These are phyloP conservation scores for Ilyonectria sp. DNA, from an alignment of 2,329 filamentous ascomycete genomes.

Conservation along the genomic window DNA sequence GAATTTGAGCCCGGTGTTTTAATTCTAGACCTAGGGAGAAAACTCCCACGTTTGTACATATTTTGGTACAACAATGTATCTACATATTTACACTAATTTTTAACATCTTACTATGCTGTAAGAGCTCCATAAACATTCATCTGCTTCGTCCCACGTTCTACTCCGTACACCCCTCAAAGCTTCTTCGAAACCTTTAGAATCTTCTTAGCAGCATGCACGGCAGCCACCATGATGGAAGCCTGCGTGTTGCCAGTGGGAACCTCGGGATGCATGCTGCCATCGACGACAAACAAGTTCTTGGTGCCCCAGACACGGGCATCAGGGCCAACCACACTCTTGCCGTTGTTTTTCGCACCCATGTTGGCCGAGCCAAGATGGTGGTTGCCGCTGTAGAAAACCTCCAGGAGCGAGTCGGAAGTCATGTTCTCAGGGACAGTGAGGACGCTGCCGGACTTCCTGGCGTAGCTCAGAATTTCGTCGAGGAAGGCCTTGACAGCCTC, in stretches of 20 bases:
- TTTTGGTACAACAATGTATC: too few relatives aligned
- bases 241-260: conserved; percentile 48
- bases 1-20: too few relatives aligned
- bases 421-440: conserved; percentile 41
- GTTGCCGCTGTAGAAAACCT: conserved; percentile 44
- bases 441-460: conserved; percentile 39
- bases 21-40: too few relatives aligned
- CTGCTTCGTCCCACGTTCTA: neutral
- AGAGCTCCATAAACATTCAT: too few relatives aligned
- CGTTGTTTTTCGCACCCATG: conserved; percentile 51
- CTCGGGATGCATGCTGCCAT: conserved; percentile 52
- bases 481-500: conserved; percentile 48
- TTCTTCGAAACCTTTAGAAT: conserved; percentile 33
- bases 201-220: conserved; percentile 43
- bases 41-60: too few relatives aligned
- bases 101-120: too few relatives aligned
- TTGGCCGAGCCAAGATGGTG: conserved; percentile 51
- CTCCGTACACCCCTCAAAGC: neutral
- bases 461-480: conserved; percentile 45
- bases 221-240: conserved; percentile 48
- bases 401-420: conserved; percentile 45
- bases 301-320: conserved; percentile 52
- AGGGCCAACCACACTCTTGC: conserved; percentile 51
- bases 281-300: conserved; percentile 50
- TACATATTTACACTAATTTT: too few relatives aligned